Base-by-base conservation (phyloP, 345 rosid genomes). In the Kandelia obovata region DNA sequence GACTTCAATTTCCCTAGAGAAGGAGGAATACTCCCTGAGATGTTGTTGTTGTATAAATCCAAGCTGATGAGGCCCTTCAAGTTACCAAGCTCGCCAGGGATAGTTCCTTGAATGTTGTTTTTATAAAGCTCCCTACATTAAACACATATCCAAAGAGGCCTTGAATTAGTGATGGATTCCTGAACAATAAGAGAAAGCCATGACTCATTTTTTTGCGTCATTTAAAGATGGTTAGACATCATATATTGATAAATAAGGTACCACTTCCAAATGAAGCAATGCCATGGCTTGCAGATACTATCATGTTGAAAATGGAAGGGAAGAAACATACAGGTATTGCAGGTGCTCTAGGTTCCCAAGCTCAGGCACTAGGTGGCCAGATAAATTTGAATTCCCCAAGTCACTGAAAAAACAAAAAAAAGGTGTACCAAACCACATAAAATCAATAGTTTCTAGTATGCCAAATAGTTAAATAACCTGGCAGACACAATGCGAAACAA, bases 41-140 rank as follows among this genome's bases (percentile, higher is more conserved):
- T 87, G 73, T 92, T 89, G 89, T 95, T 95, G 85, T 82, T 87
- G 77, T 95, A 95, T 58, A 95, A 79, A 81, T 95, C 99, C 92
- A 95, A 83, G 88, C 99, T 95, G 75, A 95, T 83, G 60, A 95
- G 99, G 49, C 79, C 85, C 88, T 86, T 92, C 82, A 94, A 80
- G 79, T 83, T 89, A 64, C 92, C 96, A 32, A 94, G 86, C 82
- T 91, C 97, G 15, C 75, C 17, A 47, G 98, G 97, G 73, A 91
- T 86, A 55, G 82, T 83, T 74, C 97, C 98, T 64, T 88, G 83
- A 52, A 94, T 87, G 77, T 84, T 87, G 85, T 91, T 94, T 74
- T 91, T 94, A 81, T 94, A 94, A 62, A 94, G 97, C 80, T 94
- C 98, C 72, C 97, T 94, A 74, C 62, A 73, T n/a, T 57, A 74